Base-by-base conservation (phyloP, 192 early-diverging fungal genomes). In the Physocladia obscura region DNA sequence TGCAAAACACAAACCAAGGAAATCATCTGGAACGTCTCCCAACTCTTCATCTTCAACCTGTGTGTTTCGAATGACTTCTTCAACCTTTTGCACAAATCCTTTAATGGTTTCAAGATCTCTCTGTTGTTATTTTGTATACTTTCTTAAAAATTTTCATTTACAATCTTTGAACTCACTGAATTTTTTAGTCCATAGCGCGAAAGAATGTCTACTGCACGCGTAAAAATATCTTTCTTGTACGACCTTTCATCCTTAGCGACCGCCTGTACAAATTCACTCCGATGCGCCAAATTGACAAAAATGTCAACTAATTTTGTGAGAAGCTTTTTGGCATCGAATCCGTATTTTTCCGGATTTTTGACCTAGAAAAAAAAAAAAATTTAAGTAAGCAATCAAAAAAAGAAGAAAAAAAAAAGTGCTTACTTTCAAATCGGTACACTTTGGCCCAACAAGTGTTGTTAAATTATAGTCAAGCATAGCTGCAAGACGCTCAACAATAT, bases 381-480 rank as follows among this genome's bases (percentile, higher is more conserved):
- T 38, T 37, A 50, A 8, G 26, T 37, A 15, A 78, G 24, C 17
- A 75, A 39, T 15, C 32, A 32, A 54, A 32, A 1, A 40, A n/a
- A 38, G 32, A 44, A 30, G 4, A 38, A 26, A 26, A 56, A 38
- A 54, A n/a, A 73, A 77, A 17, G 80, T 70, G 3, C 62, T 17
- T 2, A 94, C 95, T 58, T 92, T 93, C 17, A 99, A 79, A 59
- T 90, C 93, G 0, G 92, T 91, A 79, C 92, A 94, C 62, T 90
- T 89, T 6, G 94, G 93, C 0, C 97, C 97, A 0, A 94, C 94
- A 51, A 99, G 77, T 35, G 90, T 89, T 4, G 88, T 79, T 37
- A 99, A 79, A 62, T 96, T 97, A 74, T 92, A 96, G 77, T 99
- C 92, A 49, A 99, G 82, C 97, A 99, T 99, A n/a, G 93, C 92